A percentile compares a stretch with the other conserved stretches of the same genome.
Evolutionary conservation across 164 flowering plant genomes (phyloP).

Genomic region (Liriodendron chinense): DNA sequence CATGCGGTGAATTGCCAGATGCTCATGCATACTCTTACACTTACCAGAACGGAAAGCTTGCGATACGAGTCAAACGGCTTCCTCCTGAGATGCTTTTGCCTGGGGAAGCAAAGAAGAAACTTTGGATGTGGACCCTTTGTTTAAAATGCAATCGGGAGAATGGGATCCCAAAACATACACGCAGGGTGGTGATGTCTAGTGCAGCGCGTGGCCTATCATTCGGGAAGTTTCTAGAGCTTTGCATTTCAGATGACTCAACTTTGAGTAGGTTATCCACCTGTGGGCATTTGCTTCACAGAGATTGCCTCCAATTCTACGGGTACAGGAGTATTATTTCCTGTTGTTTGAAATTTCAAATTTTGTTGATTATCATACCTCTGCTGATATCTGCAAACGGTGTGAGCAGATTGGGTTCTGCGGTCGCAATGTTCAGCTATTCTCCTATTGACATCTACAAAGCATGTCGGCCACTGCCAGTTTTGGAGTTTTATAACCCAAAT

Average conservation of each 20-base stretch:
- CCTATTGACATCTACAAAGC: constrained; percentile 53
- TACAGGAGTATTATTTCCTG: constrained; percentile 23
- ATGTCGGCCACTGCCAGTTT: constrained; percentile 61
- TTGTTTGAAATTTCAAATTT: neutral
- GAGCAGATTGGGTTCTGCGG: constrained; percentile 74
- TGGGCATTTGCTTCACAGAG: constrained; percentile 69
- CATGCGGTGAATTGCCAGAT: constrained; percentile 64
- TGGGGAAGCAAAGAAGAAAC: constrained; percentile 75
- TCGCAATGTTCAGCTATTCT: constrained; percentile 80
- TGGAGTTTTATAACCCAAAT: constrained; percentile 49
- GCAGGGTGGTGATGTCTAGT: constrained; percentile 69
- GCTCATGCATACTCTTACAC: constrained; percentile 77
- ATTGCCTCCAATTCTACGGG: constrained; percentile 88
- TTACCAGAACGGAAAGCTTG: constrained; percentile 69
- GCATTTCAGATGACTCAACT: constrained; percentile 52
- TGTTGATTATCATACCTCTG: neutral
- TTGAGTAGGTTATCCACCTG: constrained; percentile 43
- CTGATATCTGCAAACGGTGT: constrained; percentile 10
- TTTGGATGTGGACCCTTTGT: constrained; percentile 99
- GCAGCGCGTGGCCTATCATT: constrained; percentile 73
- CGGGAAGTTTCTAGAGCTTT: constrained; percentile 91
- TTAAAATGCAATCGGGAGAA: constrained; percentile 51
- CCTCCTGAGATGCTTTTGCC: constrained; percentile 44
- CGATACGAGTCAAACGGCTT: constrained; percentile 57
- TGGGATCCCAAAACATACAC: constrained; percentile 46